phyloP scores from a whole-genome alignment of 148 eudicot species.

The Vaccinium darrowii region DNA sequence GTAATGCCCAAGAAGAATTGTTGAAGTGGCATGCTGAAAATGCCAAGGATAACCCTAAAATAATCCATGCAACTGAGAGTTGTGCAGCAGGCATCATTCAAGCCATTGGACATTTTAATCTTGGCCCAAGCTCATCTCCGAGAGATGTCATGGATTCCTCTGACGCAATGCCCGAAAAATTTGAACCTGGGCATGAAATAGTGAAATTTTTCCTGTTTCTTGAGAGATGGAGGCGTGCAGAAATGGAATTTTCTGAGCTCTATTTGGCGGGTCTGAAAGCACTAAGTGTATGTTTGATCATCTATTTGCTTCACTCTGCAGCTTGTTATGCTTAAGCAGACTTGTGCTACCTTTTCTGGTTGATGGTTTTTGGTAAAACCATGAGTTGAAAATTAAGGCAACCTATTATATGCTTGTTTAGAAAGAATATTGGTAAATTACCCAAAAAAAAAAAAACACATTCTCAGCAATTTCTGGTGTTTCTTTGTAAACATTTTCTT shows the following conservation, averaged over 20 bases:
- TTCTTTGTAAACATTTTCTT: background rate
- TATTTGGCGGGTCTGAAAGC: constrained; percentile 46
- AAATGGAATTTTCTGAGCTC: constrained; percentile 50
- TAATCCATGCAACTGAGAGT: constrained; percentile 66
- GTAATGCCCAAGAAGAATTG: constrained; percentile 77
- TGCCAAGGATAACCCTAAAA: constrained; percentile 63
- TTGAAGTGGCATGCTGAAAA: constrained; percentile 64
- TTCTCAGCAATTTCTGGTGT: constrained; percentile 1
- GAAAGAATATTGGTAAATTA: background rate
- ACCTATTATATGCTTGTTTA: background rate
- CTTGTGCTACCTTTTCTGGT: background rate
- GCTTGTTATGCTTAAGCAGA: background rate
- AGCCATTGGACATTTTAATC: constrained; percentile 70
- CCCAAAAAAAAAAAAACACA: no score
- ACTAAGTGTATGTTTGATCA: constrained; percentile 36
- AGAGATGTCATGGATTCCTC: constrained; percentile 46
- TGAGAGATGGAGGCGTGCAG: constrained; percentile 63
- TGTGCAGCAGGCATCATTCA: constrained; percentile 77
- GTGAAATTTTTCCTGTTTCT: constrained; percentile 56
- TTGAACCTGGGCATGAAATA: constrained; percentile 57
- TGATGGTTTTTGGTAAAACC: background rate
- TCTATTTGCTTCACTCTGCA: background rate
- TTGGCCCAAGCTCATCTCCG: constrained; percentile 59
- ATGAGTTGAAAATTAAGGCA: background rate
- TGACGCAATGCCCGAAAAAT: constrained; percentile 32